Evolutionary conservation across 2,329 filamentous ascomycete species (phyloP).

Genomic region (Cadophora malorum): DNA sequence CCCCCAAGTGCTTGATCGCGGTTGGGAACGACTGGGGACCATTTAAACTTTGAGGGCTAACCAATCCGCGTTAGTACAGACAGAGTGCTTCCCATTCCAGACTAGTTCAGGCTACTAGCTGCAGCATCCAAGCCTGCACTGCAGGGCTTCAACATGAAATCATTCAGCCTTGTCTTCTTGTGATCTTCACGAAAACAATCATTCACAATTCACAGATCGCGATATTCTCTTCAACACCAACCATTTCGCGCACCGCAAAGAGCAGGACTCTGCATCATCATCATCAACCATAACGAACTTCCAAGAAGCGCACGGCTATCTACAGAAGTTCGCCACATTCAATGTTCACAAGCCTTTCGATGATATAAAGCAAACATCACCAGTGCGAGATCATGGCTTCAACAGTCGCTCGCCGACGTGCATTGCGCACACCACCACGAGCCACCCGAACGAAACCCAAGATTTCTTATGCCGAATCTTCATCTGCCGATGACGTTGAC

Average conservation of each 20-base stretch:
- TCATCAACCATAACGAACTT: background rate
- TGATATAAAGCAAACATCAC: slow-evolving; percentile 13
- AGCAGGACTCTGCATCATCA: background rate
- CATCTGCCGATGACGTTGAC: slow-evolving; percentile 31
- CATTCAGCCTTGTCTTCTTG: slow-evolving; percentile 4
- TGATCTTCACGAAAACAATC: background rate
- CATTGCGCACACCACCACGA: slow-evolving; percentile 28
- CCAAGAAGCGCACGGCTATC: slow-evolving; percentile 2
- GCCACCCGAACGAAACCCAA: slow-evolving; percentile 36
- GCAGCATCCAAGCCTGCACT: background rate
- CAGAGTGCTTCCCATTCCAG: background rate
- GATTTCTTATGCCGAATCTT: slow-evolving; percentile 41
- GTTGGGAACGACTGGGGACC: slow-evolving; percentile 1
- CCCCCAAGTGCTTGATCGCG: background rate
- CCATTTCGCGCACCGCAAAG: background rate
- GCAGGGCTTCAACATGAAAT: slow-evolving; percentile 1
- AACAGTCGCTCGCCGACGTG: slow-evolving; percentile 19
- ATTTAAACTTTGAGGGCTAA: background rate
- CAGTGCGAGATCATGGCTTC: slow-evolving; percentile 28
- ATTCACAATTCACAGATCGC: background rate
- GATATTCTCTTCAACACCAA: background rate
- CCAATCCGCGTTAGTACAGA: background rate
- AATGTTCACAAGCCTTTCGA: background rate
- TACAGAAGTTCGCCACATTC: background rate
- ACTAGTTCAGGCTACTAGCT: background rate